Percentiles rank a stretch among this genome's conserved stretches.
Conservation (phyloP, 31 red algal genomes). For the Odonthalia washingtoniensis region DNA sequence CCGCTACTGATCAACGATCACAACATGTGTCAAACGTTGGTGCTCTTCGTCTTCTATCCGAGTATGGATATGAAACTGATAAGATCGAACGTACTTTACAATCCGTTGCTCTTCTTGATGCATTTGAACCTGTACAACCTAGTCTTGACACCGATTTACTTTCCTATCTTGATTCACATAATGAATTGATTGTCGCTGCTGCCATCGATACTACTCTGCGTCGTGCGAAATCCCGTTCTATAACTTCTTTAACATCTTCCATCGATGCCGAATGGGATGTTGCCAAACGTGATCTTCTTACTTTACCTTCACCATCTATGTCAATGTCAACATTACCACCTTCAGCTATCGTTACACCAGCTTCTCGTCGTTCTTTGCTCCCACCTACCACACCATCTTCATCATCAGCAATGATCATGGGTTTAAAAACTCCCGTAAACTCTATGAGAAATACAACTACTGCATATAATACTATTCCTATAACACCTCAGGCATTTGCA, state of each 20-base stretch:
- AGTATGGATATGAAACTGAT: slow-evolving; percentile 61
- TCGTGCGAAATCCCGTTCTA: slow-evolving; percentile 26
- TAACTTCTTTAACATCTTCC: slow-evolving; percentile 30
- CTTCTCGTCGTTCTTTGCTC: slow-evolving; percentile 2
- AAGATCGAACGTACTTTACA: slow-evolving; percentile 59
- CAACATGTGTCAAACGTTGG: not conserved
- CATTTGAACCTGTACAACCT: slow-evolving; percentile 54
- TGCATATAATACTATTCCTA: too few species aligned
- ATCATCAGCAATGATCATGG: too few species aligned
- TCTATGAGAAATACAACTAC: too few species aligned
- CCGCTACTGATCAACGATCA: slow-evolving; percentile 12
- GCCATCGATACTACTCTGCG: slow-evolving; percentile 61
- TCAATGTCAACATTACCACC: slow-evolving; percentile 32
- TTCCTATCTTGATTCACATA: slow-evolving; percentile 47
- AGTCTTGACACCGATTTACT: slow-evolving; percentile 53
- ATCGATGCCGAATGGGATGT: slow-evolving; percentile 70
- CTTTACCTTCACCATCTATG: slow-evolving; percentile 39
- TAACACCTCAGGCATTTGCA: slow-evolving; percentile 53
- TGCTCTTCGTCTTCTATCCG: slow-evolving; percentile 56
- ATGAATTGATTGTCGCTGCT: slow-evolving; percentile 53
- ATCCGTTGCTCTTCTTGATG: slow-evolving; percentile 54
- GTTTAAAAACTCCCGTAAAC: too few species aligned
- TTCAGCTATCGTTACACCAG: not conserved
- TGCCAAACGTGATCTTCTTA: slow-evolving; percentile 53
- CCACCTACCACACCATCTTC: slow-evolving; percentile 2